phyloP scores from a whole-genome alignment of 2,329 filamentous ascomycete species.

The Alternaria hordeiaustralica region DNA sequence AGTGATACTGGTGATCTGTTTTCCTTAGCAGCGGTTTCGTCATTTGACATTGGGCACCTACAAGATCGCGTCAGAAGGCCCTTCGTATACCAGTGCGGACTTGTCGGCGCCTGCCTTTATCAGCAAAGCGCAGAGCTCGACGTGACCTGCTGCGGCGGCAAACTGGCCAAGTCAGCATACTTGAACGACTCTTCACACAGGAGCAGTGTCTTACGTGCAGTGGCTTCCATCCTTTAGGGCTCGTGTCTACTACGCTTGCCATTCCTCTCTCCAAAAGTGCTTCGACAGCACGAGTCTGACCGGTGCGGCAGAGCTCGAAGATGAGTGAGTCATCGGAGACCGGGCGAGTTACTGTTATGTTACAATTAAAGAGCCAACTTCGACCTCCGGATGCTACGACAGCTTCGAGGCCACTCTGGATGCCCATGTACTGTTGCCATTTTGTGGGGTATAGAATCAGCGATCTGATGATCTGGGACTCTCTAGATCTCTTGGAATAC shows the following conservation, averaged over 20 bases:
- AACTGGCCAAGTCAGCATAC: slow-evolving; percentile 2
- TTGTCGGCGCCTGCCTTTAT: slow-evolving; percentile 20
- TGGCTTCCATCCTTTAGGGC: not conserved
- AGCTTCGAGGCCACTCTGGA: slow-evolving; percentile 13
- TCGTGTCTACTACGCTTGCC: slow-evolving; percentile 22
- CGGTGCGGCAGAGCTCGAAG: slow-evolving; percentile 17
- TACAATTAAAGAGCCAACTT: slow-evolving; percentile 18
- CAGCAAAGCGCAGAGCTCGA: slow-evolving; percentile 14
- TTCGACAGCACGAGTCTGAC: slow-evolving; percentile 18
- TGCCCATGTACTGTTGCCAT: slow-evolving; percentile 12
- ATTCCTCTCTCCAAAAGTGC: slow-evolving; percentile 10
- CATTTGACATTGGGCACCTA: not conserved
- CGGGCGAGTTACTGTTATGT: slow-evolving; percentile 2
- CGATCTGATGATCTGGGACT: not conserved
- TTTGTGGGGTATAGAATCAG: not conserved
- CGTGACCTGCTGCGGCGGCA: slow-evolving; percentile 18
- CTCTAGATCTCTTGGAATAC: not conserved
- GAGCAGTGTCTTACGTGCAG: not conserved
- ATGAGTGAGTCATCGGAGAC: slow-evolving; percentile 18
- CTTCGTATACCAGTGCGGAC: slow-evolving; percentile 21
- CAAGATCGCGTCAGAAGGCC: slow-evolving; percentile 12
- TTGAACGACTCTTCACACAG: not conserved
- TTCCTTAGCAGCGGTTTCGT: not conserved
- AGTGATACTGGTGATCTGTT: slow-evolving; percentile 16
- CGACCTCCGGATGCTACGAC: slow-evolving; percentile 6